Percentiles rank a stretch among this genome's conserved stretches.
Evolutionary conservation across 257 asterid genomes (phyloP).

Genomic region (Plantago ovata): DNA sequence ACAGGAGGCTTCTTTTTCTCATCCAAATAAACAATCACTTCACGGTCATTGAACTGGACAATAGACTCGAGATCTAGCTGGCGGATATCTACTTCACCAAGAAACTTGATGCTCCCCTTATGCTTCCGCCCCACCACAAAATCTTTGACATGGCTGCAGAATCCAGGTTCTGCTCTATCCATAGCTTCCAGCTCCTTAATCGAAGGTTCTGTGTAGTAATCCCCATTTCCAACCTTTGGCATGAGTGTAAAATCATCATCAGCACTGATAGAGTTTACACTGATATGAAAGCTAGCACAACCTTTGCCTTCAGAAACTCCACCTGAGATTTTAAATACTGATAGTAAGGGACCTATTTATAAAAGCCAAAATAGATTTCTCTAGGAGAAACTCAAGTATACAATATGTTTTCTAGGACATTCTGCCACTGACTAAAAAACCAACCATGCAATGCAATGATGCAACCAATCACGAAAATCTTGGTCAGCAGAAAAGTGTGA

Average conservation of each 20-base stretch:
- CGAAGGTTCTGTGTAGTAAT: constrained; percentile 29
- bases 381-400: too few relatives aligned
- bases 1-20: constrained; percentile 55
- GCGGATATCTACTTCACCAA: constrained; percentile 62
- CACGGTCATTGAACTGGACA: constrained; percentile 55
- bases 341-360: too few relatives aligned
- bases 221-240: constrained; percentile 31
- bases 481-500: too few relatives aligned
- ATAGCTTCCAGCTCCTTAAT: constrained; percentile 23
- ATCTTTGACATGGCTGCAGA: constrained; percentile 49
- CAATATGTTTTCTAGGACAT: too few relatives aligned
- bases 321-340: constrained; percentile 22
- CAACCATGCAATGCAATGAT: too few relatives aligned
- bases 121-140: constrained; percentile 67
- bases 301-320: constrained; percentile 15
- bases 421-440: too few relatives aligned
- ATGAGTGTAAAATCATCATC: constrained; percentile 20
- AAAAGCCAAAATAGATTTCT: too few relatives aligned
- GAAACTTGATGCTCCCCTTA: constrained; percentile 58
- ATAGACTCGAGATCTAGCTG: constrained; percentile 53
- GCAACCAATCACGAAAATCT: too few relatives aligned
- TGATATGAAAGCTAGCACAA: background rate
- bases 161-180: constrained; percentile 68
- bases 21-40: constrained; percentile 57
- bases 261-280: constrained; percentile 1